phyloP scores from a whole-genome alignment of 2,329 filamentous ascomycete species.

The Aspergillus sergii region DNA sequence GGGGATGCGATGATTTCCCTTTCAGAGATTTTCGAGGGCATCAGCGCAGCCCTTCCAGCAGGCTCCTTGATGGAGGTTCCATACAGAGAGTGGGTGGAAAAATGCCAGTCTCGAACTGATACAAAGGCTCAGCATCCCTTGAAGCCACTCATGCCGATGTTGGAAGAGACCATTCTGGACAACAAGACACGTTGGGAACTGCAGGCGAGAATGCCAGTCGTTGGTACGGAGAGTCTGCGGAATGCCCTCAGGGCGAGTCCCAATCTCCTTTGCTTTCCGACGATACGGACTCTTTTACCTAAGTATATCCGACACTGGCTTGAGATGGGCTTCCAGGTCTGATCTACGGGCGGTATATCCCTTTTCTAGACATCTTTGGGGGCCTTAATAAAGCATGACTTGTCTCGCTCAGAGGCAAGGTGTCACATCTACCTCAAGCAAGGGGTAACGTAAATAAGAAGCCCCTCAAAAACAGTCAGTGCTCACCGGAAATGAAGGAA shows the following conservation, averaged over 20 bases:
- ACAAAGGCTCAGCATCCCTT: neutral
- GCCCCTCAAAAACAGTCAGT: neutral
- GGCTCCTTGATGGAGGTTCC: neutral
- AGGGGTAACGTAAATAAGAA: neutral
- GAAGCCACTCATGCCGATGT: conserved; percentile 1
- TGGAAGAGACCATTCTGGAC: neutral
- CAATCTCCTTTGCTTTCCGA: neutral
- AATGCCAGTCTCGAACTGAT: neutral
- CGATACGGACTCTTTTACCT: neutral
- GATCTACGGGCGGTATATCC: neutral
- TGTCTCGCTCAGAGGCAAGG: neutral
- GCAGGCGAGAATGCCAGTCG: conserved; percentile 1
- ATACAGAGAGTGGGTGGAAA: neutral
- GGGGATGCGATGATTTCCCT: neutral
- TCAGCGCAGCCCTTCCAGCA: neutral
- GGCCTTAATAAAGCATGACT: neutral
- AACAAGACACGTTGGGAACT: conserved; percentile 4
- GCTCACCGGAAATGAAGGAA: neutral
- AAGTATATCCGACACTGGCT: neutral
- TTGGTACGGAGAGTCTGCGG: neutral
- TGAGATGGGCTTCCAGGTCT: neutral
- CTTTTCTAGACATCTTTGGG: too few species aligned
- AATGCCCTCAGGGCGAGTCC: neutral
- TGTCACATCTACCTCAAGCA: neutral
- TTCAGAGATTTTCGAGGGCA: neutral